A percentile compares a stretch with the other conserved stretches of the same genome.
Conservation (phyloP, 108 stramenopile species). For the Cyclostephanos invisitatus region DNA sequence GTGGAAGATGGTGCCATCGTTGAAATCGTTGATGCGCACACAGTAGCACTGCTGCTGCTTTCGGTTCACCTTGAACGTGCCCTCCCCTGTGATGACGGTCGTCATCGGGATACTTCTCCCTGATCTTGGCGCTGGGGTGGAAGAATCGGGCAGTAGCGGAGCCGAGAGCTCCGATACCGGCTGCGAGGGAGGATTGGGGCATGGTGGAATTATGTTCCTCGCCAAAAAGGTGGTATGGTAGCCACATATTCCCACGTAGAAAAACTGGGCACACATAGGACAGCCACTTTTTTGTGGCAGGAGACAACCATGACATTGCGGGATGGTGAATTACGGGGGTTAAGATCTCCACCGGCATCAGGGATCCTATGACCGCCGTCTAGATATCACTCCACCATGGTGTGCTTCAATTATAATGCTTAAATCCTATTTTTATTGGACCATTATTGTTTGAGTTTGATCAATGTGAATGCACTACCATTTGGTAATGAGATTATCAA, state of each 20-base stretch:
- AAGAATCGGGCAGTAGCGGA: constrained; percentile 1
- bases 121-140: neutral
- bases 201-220: neutral
- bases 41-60: neutral
- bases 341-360: too few relatives aligned
- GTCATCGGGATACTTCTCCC: constrained; percentile 13
- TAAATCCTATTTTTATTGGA: too few relatives aligned
- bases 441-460: too few relatives aligned
- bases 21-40: constrained; percentile 2
- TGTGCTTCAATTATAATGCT: too few relatives aligned
- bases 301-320: constrained; percentile 35
- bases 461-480: too few relatives aligned
- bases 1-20: constrained; percentile 9
- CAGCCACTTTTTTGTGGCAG: constrained; percentile 3
- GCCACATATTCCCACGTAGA: neutral
- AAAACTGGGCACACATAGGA: constrained; percentile 1
- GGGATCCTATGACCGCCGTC: too few relatives aligned
- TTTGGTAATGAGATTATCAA: too few relatives aligned
- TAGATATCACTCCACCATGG: too few relatives aligned
- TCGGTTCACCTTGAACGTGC: neutral
- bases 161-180: constrained; percentile 5
- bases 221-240: neutral
- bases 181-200: neutral
- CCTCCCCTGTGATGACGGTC: neutral
- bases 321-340: too few relatives aligned